These are phyloP conservation scores for Coffea humblotiana DNA, from an alignment of 305 asterid species.

Conservation along the genomic window DNA sequence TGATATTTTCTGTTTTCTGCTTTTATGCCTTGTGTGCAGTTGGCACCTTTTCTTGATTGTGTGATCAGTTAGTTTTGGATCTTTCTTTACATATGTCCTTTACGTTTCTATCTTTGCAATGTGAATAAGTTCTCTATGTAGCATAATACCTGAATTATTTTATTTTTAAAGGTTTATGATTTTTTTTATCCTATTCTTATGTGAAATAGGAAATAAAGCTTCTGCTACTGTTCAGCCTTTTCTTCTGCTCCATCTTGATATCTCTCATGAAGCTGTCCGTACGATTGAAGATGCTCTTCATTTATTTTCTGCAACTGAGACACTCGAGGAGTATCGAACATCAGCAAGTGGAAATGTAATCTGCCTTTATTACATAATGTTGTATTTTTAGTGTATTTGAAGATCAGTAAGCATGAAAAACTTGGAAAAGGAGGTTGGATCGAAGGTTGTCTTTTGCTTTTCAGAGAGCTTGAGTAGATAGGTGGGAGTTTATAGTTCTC, in stretches of 20 bases:
- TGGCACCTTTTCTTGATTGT: neutral
- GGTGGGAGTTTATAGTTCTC: too few relatives aligned
- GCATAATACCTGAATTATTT: neutral
- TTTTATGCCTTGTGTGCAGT: neutral
- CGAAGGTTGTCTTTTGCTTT: too few relatives aligned
- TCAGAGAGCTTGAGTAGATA: too few relatives aligned
- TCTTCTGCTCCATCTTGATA: conserved; percentile 83
- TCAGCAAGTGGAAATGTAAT: conserved; percentile 61
- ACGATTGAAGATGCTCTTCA: conserved; percentile 79
- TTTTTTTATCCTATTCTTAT: conserved; percentile 15
- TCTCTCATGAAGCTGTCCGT: conserved; percentile 64
- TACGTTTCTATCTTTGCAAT: too few relatives aligned
- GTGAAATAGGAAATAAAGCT: conserved; percentile 63
- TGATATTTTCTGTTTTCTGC: neutral
- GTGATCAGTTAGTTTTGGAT: neutral
- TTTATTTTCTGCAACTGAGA: conserved; percentile 71
- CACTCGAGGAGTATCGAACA: conserved; percentile 79
- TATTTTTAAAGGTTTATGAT: conserved; percentile 4
- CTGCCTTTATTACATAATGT: neutral
- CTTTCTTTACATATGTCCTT: neutral
- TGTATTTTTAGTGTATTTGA: neutral
- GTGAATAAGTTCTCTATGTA: neutral
- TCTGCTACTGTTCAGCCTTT: conserved; percentile 88
- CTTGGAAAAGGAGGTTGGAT: neutral
- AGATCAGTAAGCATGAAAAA: neutral